Percentiles rank a stretch among this genome's conserved stretches.
Conservation (phyloP, 2,329 filamentous ascomycete genomes). For the Ophiostoma montium region DNA sequence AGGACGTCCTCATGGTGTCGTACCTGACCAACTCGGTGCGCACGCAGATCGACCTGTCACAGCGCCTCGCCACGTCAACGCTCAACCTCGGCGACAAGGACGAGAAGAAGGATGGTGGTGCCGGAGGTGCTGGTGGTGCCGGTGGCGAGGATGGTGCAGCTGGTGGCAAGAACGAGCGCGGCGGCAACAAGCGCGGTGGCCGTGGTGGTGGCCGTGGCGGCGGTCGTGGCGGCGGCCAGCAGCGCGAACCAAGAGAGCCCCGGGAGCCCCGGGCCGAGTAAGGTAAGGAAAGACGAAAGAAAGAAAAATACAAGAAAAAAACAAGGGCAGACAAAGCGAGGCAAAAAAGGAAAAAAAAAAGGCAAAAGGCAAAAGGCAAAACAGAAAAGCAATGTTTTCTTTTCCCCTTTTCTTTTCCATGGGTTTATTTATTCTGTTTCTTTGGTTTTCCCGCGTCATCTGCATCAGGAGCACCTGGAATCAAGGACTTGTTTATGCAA, state of each 20-base stretch:
- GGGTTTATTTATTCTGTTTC: not conserved
- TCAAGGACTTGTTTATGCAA: not conserved
- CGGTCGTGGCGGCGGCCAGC: conserved; percentile 32
- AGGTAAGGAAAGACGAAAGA: conserved; percentile 1
- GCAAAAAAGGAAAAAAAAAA: not conserved
- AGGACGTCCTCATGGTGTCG: conserved; percentile 94
- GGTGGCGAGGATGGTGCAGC: conserved; percentile 6
- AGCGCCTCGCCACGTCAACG: conserved; percentile 74
- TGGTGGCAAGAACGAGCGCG: conserved; percentile 27
- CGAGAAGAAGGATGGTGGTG: conserved; percentile 23
- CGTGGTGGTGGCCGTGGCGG: conserved; percentile 31
- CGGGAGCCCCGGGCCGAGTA: conserved; percentile 28
- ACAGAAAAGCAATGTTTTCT: conserved; percentile 1
- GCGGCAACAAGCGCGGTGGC: conserved; percentile 25
- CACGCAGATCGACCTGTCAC: conserved; percentile 96
- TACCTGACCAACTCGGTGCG: conserved; percentile 98
- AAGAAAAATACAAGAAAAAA: not conserved
- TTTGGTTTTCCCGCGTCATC: conserved; percentile 1
- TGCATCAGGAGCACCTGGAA: conserved; percentile 3
- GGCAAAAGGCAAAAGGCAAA: not conserved
- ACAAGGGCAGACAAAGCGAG: not conserved
- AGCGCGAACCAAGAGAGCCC: conserved; percentile 34
- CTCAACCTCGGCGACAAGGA: conserved; percentile 36
- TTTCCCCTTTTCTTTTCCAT: not conserved
- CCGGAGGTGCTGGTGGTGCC: no score